phyloP scores from a whole-genome alignment of 2,329 filamentous ascomycete species.

The Fusarium secorum region DNA sequence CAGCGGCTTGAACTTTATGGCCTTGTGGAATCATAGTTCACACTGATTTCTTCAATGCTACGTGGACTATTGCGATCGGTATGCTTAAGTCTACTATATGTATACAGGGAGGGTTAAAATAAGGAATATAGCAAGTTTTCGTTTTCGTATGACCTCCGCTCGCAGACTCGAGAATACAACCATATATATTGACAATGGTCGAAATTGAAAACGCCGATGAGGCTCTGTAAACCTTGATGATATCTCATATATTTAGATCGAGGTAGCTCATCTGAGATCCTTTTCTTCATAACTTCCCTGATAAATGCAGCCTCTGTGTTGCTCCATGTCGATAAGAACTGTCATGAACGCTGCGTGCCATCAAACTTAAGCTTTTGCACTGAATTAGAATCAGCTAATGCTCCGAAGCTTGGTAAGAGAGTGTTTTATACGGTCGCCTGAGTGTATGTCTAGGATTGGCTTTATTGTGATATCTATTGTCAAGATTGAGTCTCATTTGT shows the following conservation, averaged over 20 bases:
- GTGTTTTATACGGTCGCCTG: accelerated
- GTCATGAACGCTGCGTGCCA: not conserved
- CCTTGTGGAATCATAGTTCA: not conserved
- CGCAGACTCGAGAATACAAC: not conserved
- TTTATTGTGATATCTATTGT: accelerated
- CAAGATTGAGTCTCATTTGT: not conserved
- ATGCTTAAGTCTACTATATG: not conserved
- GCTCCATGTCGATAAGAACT: not conserved
- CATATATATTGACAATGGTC: accelerated
- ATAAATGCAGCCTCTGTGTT: not conserved
- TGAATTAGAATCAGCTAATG: not conserved
- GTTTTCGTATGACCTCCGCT: not conserved
- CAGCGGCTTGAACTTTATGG: not conserved
- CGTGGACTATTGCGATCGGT: not conserved
- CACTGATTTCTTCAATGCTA: not conserved
- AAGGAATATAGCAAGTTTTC: not conserved
- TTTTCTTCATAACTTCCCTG: accelerated
- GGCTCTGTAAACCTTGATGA: accelerated
- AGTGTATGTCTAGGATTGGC: not conserved
- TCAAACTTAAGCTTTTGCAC: not conserved
- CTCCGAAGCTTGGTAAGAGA: not conserved
- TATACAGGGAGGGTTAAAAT: not conserved
- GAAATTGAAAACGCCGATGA: not conserved
- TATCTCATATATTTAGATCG: not conserved
- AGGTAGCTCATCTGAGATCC: not conserved